phyloP scores from a whole-genome alignment of 345 rosid genomes.

The Carallia pectinifolia region DNA sequence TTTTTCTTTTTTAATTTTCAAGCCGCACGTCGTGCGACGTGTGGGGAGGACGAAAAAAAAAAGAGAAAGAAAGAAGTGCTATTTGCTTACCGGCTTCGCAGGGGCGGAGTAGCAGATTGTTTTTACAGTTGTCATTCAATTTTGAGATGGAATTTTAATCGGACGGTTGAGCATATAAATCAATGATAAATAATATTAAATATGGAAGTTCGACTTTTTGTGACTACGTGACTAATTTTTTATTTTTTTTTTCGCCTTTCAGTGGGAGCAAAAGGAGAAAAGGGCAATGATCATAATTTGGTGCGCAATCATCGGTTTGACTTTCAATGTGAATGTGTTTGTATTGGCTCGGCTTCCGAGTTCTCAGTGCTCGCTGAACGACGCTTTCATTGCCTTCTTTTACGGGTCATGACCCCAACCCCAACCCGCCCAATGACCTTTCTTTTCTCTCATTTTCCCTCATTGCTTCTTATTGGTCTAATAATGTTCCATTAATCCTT shows the following conservation, averaged over 20 bases:
- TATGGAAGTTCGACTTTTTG: background rate
- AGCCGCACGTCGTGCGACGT: background rate
- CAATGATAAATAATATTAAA: no score
- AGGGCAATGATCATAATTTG: background rate
- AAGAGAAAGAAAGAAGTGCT: background rate
- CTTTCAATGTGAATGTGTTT: background rate
- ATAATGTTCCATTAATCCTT: no score
- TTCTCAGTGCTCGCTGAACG: no score
- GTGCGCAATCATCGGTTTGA: conserved; percentile 19
- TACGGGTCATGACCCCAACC: no score
- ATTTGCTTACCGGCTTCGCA: background rate
- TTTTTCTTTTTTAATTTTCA: background rate
- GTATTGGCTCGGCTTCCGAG: no score
- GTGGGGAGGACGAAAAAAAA: background rate
- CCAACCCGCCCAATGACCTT: no score
- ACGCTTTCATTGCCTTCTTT: no score
- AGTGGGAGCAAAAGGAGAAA: background rate
- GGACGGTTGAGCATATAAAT: background rate
- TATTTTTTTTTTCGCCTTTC: background rate
- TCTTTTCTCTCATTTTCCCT: no score
- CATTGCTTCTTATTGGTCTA: no score
- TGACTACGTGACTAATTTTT: background rate
- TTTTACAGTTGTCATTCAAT: background rate
- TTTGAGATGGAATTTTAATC: background rate
- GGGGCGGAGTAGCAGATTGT: no score